Base-by-base conservation (phyloP, 805 yeast species). In the Dipodascus geniculatus region DNA sequence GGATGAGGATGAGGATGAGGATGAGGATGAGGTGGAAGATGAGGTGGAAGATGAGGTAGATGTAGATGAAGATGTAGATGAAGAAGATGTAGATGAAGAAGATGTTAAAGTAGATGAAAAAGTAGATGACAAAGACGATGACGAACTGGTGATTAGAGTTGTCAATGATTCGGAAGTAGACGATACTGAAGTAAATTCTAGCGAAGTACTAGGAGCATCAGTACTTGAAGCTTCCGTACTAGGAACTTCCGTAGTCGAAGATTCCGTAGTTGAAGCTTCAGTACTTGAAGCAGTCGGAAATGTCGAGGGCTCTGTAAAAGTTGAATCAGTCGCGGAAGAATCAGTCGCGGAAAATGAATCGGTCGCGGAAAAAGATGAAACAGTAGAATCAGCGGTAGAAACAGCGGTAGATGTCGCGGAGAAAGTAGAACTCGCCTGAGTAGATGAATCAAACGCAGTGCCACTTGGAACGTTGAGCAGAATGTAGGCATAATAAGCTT, bases 401-500 rank as follows among this genome's bases (percentile, higher is more conserved):
- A 14, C 8, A 28, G 22, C 47, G 17, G n/a, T 54, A 23, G 16
- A 53, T n/a, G 16, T 49, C n/a, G n/a, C n/a, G n/a, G n/a, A n/a
- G n/a, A n/a, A 23, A 35, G 55, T 23, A 3, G 50, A 6, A 4
- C 8, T 16, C 42, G 42, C 42, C 42, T 24, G 50, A 17, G 33
- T 48, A 19, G 50, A 48, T n/a, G 50, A 48, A 48, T 17, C 50
- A 33, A 16, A 48, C 4, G 42, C 50, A 2, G 70, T 64, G 17
- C 62, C 56, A 31, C 60, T 57, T 6, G 69, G 65, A 33, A 57
- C 56, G 2, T 60, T 64, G 2, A 77, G 52, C 42, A 70, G 68
- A 3, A 78, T 68, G 61, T 81, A 81, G 2, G 81, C 85, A 60
- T 63, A 81, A 22, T 71, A 68, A 0, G 75, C 77, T 31, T 66